Base-by-base conservation (phyloP, 2,329 filamentous ascomycete genomes). In the Fusarium graminum region DNA sequence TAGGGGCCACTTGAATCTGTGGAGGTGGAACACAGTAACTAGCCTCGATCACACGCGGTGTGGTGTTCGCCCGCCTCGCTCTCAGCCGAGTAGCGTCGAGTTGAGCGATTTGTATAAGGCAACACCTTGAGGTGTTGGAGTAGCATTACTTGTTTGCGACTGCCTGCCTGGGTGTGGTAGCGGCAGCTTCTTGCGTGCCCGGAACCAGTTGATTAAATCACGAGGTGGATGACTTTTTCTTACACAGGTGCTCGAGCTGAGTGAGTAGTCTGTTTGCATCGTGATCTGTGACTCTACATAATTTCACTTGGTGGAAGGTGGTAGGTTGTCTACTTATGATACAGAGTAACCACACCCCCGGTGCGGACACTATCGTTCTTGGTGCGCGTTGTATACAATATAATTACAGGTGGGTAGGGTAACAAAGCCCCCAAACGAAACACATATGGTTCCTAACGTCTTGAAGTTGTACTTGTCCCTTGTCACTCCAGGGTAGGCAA, bases 371-470 rank as follows among this genome's bases (percentile, higher is more conserved):
- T 17, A 41, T 30, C 25, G 3, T 45, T 52, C 50, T 47, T 56
- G 19, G 34, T 63, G 60, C 41, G 52, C 19, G 10, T 38, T 47
- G 40, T 50, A 69, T 65, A 70, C 61, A 69, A 32, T 51, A 60
- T 49, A 59, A 67, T 39, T 72, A 72, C 69, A 72, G 55, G 54
- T 53, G 59, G 67, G 58, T 45, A 45, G 39, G 30, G 42, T 34
- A 52, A 28, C 30, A 36, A 17, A 52, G 36, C 41, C 44, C 39
- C 46, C 13, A 17, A 19, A 22, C 19, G 29, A 30, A n/a, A 52
- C 46, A 46, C 16, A 7, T 26, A 22, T 28, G n/a, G 29, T 40
- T 40, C 46, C 26, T 36, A n/a, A 39, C 56, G 26, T 42, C 26
- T 39, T 32, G 9, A 26, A 34, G 29, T 22, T 13, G 26, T 7